Conservation (phyloP, 306 rosid species). For the Rubus idaeus region DNA sequence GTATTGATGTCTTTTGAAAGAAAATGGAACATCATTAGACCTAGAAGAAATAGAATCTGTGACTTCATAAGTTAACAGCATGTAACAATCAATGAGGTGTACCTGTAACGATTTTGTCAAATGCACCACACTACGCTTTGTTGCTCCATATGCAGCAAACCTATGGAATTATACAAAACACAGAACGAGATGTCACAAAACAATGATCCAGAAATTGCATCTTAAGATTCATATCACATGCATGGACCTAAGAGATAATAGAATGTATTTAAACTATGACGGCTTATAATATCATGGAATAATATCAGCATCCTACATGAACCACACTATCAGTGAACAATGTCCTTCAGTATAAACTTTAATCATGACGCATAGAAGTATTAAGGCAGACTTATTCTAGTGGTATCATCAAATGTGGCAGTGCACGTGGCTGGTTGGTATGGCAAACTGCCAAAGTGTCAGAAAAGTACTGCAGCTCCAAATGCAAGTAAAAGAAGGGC, state of each 20-base stretch:
- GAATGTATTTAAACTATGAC: not conserved
- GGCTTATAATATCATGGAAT: not conserved
- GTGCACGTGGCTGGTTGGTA: not conserved
- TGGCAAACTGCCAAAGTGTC: not conserved
- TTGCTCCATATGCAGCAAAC: constrained; percentile 99
- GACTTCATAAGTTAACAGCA: not conserved
- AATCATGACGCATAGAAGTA: not conserved
- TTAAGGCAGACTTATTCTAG: not conserved
- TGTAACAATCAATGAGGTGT: not conserved
- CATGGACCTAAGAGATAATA: not conserved
- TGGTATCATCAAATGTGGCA: not conserved
- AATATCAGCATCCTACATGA: not conserved
- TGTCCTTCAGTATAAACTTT: not conserved
- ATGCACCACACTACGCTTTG: constrained; percentile 97
- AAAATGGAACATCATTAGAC: not conserved
- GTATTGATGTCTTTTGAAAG: not conserved
- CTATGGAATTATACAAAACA: constrained; percentile 37
- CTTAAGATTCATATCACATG: not conserved
- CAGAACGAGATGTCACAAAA: constrained; percentile 6
- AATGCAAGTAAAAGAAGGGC: not conserved
- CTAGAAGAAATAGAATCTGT: not conserved
- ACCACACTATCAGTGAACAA: not conserved
- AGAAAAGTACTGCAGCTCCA: not conserved
- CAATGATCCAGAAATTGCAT: not conserved
- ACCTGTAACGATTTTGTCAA: constrained; percentile 95